A percentile compares a stretch with the other conserved stretches of the same genome.
phyloP scores from a whole-genome alignment of 2,329 filamentous ascomycete genomes.

The Sporothrix pseudoabietina region DNA sequence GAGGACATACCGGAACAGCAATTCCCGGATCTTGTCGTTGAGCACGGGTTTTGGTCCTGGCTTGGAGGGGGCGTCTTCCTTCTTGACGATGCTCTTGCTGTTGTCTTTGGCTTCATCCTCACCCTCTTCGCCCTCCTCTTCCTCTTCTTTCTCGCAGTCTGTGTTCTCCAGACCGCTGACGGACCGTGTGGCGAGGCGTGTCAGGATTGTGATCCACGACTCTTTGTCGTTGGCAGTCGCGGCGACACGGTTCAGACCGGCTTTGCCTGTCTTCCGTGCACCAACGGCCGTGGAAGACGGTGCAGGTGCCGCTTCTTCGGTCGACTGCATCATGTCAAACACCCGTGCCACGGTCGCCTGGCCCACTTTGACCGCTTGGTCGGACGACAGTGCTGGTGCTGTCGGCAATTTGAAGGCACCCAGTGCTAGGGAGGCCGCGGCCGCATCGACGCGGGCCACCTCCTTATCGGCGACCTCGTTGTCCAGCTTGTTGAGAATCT shows the following conservation, averaged over 20 bases:
- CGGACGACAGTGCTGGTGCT: slow-evolving; percentile 70
- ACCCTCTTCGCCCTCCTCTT: slow-evolving; percentile 52
- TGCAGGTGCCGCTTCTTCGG: slow-evolving; percentile 65
- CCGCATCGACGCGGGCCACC: slow-evolving; percentile 48
- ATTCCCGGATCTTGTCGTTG: slow-evolving; percentile 73
- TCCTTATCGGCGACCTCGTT: slow-evolving; percentile 61
- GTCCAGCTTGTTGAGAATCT: slow-evolving; percentile 76
- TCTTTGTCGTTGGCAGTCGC: slow-evolving; percentile 83
- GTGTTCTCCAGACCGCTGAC: slow-evolving; percentile 67
- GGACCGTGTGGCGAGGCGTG: slow-evolving; percentile 79
- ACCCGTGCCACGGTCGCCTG: slow-evolving; percentile 74
- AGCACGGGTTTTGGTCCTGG: slow-evolving; percentile 48
- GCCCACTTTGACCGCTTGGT: slow-evolving; percentile 72
- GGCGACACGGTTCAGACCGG: slow-evolving; percentile 81
- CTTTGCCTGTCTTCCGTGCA: slow-evolving; percentile 51
- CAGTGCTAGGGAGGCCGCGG: slow-evolving; percentile 63
- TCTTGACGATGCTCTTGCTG: slow-evolving; percentile 32
- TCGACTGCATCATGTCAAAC: slow-evolving; percentile 72
- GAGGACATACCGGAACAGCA: slow-evolving; percentile 81
- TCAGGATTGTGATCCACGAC: slow-evolving; percentile 87
- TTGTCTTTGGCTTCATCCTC: slow-evolving; percentile 40
- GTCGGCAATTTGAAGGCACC: slow-evolving; percentile 79
- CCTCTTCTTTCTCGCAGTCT: slow-evolving; percentile 43
- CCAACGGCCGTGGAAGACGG: neutral
- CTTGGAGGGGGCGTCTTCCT: neutral